Conservation (phyloP, 768 basidiomycete species). For the Pleurotus citrinopileatus region DNA sequence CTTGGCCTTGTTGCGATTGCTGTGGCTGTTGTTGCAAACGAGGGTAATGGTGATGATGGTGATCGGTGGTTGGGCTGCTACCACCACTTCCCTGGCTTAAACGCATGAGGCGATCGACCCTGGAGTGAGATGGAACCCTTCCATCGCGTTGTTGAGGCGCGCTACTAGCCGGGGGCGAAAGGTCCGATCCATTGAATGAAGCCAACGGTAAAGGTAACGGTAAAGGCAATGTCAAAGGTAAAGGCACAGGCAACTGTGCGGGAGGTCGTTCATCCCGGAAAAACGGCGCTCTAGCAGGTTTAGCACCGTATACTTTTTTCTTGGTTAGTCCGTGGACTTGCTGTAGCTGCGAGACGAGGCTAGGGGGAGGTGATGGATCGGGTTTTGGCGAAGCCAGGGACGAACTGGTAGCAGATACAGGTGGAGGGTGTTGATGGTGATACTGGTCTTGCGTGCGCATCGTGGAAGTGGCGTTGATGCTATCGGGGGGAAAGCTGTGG, state of each 20-base stretch:
- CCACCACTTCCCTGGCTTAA: slow-evolving; percentile 31
- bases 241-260: slow-evolving; percentile 26
- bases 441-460: slow-evolving; percentile 25
- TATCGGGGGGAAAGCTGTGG: slow-evolving; percentile 34
- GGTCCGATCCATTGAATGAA: slow-evolving; percentile 13
- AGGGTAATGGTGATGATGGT: slow-evolving; percentile 4
- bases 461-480: slow-evolving; percentile 20
- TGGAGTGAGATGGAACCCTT: slow-evolving; percentile 29
- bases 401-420: slow-evolving; percentile 15
- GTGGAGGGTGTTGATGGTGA: neutral
- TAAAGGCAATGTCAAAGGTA: slow-evolving; percentile 23
- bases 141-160: slow-evolving; percentile 23
- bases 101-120: slow-evolving; percentile 30
- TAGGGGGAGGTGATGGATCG: slow-evolving; percentile 34
- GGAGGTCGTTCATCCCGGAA: slow-evolving; percentile 48
- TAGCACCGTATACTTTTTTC: slow-evolving; percentile 61
- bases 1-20: slow-evolving; percentile 27
- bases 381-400: slow-evolving; percentile 15
- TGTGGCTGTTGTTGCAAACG: neutral
- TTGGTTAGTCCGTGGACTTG: slow-evolving; percentile 68
- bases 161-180: slow-evolving; percentile 11
- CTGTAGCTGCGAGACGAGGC: slow-evolving; percentile 60
- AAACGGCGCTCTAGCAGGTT: slow-evolving; percentile 49
- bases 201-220: neutral
- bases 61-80: slow-evolving; percentile 10